Conservation (phyloP, 2,329 filamentous ascomycete species). For the Botrytis porri region DNA sequence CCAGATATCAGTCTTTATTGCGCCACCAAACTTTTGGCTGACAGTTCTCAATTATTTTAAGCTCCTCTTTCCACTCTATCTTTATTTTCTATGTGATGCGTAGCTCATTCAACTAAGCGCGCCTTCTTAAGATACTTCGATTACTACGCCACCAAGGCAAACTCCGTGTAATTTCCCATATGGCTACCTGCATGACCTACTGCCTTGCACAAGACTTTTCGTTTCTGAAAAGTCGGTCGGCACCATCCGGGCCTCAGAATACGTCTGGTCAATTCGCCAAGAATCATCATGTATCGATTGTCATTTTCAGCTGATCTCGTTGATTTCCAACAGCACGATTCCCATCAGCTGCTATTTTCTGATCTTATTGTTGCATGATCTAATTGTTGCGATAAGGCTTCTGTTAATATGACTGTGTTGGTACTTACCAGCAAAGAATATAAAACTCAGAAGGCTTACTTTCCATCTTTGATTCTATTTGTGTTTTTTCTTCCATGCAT, state of each 20-base stretch:
- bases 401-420: background rate
- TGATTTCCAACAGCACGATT: background rate
- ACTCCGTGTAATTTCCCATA: slow-evolving; percentile 12
- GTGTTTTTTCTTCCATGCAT: slow-evolving; percentile 7
- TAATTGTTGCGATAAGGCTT: background rate
- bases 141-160: slow-evolving; percentile 5
- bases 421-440: background rate
- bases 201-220: slow-evolving; percentile 1
- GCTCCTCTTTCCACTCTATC: background rate
- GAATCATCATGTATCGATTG: background rate
- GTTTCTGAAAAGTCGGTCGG: background rate
- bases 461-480: slow-evolving; percentile 1
- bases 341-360: background rate
- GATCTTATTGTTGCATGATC: background rate
- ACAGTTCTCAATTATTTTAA: background rate
- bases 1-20: background rate
- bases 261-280: slow-evolving; percentile 1
- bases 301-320: background rate
- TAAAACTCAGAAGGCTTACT: background rate
- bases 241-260: background rate
- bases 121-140: background rate
- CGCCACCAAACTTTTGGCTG: slow-evolving; percentile 1
- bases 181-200: slow-evolving; percentile 11
- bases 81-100: background rate
- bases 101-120: background rate